A percentile compares a stretch with the other conserved stretches of the same genome.
Conservation (phyloP, 139 green algal genomes). For the Desmodesmus armatus region DNA sequence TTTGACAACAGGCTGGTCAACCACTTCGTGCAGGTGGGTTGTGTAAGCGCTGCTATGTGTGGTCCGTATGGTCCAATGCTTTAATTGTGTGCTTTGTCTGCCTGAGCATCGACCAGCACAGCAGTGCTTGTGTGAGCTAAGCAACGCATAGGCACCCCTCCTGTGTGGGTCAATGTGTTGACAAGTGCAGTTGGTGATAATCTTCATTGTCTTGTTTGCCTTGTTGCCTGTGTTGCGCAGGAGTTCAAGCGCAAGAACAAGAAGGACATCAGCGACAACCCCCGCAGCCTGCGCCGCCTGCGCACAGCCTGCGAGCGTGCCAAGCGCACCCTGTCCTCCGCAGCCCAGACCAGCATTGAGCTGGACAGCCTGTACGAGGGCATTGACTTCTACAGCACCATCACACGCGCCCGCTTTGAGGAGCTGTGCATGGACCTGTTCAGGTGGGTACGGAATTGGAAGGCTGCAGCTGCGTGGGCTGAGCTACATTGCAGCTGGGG, state of each 20-base stretch:
- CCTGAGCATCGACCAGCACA: too few species aligned
- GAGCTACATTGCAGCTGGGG: neutral
- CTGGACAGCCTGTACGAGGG: slow-evolving; percentile 98
- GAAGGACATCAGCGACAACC: slow-evolving; percentile 95
- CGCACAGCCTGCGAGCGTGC: slow-evolving; percentile 93
- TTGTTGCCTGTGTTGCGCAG: too few species aligned
- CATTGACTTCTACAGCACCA: slow-evolving; percentile 97
- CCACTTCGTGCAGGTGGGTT: slow-evolving; percentile 84
- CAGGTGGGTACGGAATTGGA: slow-evolving; percentile 38
- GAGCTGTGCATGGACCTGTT: slow-evolving; percentile 99
- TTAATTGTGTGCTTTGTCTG: too few species aligned
- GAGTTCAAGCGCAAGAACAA: slow-evolving; percentile 99
- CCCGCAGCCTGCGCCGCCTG: slow-evolving; percentile 76
- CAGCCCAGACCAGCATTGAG: slow-evolving; percentile 95
- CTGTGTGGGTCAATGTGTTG: too few species aligned
- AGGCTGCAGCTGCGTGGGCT: neutral
- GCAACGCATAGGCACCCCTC: too few species aligned
- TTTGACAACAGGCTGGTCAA: slow-evolving; percentile 97
- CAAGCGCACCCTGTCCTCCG: slow-evolving; percentile 91
- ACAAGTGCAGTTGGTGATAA: too few species aligned
- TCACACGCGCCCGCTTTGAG: slow-evolving; percentile 97
- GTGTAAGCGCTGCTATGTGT: neutral
- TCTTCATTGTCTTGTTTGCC: too few species aligned
- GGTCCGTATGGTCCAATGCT: too few species aligned
- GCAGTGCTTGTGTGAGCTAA: too few species aligned